A percentile compares a stretch with the other conserved stretches of the same genome.
Conservation (phyloP, 2,329 filamentous ascomycete species). For the Cordyceps tenuipes region DNA sequence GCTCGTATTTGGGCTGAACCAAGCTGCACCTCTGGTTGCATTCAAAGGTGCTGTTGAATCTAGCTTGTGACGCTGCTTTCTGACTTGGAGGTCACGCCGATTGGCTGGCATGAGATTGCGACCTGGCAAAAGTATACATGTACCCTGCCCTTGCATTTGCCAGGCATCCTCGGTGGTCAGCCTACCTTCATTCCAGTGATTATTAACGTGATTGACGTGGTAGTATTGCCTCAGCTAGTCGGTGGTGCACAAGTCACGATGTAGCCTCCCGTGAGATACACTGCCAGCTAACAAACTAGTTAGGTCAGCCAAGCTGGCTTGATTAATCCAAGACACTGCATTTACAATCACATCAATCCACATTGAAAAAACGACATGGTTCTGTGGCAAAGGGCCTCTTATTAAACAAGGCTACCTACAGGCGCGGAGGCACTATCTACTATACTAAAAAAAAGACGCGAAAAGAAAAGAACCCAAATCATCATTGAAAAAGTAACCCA, state of each 20-base stretch:
- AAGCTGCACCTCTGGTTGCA: neutral
- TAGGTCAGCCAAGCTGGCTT: too few species aligned
- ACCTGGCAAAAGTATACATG: neutral
- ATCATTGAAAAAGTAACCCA: too few species aligned
- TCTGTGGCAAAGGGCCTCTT: too few species aligned
- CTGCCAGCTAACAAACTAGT: too few species aligned
- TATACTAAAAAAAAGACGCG: neutral
- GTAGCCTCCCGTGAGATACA: neutral
- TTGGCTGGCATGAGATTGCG: neutral
- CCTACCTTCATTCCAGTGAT: neutral
- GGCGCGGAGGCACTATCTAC: neutral
- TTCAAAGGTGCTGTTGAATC: neutral
- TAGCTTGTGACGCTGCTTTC: too few species aligned
- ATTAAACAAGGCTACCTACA: neutral
- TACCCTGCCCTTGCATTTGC: neutral
- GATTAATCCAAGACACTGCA: too few species aligned
- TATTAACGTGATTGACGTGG: neutral
- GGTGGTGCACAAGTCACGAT: neutral
- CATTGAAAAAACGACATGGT: too few species aligned
- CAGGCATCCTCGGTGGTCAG: neutral
- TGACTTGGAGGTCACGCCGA: neutral
- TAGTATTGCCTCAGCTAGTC: too few species aligned
- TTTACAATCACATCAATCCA: too few species aligned
- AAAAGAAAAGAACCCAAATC: neutral
- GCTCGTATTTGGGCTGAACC: slow-evolving; percentile 3